These are phyloP conservation scores for Rhododendron ferrugineum DNA, from an alignment of 148 eudicot species.

Conservation along the genomic window DNA sequence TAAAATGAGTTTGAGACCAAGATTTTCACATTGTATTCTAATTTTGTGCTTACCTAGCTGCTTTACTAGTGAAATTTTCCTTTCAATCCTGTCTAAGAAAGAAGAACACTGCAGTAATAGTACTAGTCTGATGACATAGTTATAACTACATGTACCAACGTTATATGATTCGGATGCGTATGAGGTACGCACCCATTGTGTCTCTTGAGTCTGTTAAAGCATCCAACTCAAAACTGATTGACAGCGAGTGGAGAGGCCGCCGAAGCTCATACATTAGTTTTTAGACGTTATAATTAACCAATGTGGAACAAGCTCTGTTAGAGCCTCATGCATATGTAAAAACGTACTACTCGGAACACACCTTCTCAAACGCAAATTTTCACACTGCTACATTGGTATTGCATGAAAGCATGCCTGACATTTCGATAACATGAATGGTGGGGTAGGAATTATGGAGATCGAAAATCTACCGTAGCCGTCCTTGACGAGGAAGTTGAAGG, in stretches of 20 bases:
- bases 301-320: not conserved
- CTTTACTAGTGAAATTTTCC: not conserved
- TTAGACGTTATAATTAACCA: too few species aligned
- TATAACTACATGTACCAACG: not conserved
- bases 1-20: not conserved
- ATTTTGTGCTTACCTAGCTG: not conserved
- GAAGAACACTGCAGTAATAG: too few species aligned
- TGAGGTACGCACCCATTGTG: not conserved
- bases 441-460: not conserved
- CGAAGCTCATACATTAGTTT: too few species aligned
- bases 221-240: not conserved
- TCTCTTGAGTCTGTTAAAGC: not conserved
- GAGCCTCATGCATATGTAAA: not conserved
- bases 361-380: not conserved
- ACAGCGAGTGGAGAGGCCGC: not conserved
- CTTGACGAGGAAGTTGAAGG: conserved; percentile 40
- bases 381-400: not conserved
- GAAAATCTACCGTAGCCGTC: conserved; percentile 35
- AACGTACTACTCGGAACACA: not conserved
- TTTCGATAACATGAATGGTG: not conserved
- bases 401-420: not conserved
- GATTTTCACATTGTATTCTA: not conserved
- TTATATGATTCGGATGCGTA: not conserved
- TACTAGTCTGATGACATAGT: too few species aligned
- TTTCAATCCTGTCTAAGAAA: too few species aligned